Conservation (phyloP, 179 eudicot species). For the Corrigiola litoralis region DNA sequence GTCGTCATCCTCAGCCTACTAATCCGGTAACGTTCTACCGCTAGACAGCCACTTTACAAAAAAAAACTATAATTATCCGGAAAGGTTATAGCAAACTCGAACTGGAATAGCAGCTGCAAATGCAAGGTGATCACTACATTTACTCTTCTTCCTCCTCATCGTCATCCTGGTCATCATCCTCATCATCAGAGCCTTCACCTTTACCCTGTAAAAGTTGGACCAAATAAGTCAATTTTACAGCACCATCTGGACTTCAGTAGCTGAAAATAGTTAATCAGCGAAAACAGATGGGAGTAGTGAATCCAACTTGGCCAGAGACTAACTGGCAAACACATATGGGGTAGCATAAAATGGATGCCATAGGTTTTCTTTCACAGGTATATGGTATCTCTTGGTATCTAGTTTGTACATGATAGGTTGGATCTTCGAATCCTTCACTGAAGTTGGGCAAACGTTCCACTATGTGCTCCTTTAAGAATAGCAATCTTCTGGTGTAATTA, state of each 20-base stretch:
- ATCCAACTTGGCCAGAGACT: not conserved
- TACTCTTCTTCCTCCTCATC: constrained; percentile 37
- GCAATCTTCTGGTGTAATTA: no score
- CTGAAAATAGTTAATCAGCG: not conserved
- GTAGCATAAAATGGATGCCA: no score
- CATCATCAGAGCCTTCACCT: constrained; percentile 51
- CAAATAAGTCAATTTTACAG: not conserved
- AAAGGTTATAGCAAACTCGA: constrained; percentile 9
- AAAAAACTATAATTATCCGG: constrained; percentile 14
- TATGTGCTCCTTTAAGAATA: no score
- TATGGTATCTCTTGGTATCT: no score
- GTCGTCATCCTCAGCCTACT: constrained; percentile 14
- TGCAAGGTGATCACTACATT: constrained; percentile 3
- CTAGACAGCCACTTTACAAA: constrained; percentile 27
- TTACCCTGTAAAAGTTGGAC: constrained; percentile 35
- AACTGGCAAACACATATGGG: no score
- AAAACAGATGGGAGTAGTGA: not conserved
- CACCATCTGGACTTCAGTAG: not conserved
- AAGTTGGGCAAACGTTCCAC: no score
- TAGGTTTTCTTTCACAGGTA: no score
- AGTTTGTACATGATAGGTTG: no score
- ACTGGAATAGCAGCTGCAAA: constrained; percentile 14
- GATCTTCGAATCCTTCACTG: no score
- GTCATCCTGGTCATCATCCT: constrained; percentile 39
- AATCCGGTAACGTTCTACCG: constrained; percentile 12